These are phyloP conservation scores for Ramaria sp. DNA, from an alignment of 768 basidiomycete species.

Conservation along the genomic window DNA sequence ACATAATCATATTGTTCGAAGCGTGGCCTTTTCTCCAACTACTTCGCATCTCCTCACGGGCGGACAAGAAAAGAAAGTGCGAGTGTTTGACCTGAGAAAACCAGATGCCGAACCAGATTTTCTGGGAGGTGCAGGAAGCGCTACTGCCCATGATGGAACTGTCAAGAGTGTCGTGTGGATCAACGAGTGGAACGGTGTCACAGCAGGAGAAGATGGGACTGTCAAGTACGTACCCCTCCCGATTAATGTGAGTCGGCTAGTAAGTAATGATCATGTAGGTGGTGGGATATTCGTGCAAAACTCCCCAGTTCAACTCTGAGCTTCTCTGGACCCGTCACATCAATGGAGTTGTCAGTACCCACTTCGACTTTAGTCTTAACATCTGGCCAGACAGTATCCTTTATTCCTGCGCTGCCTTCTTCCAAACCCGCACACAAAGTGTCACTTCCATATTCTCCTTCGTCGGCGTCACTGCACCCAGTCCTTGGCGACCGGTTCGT, in stretches of 20 bases:
- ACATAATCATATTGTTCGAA: conserved; percentile 97
- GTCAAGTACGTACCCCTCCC: conserved; percentile 53
- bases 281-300: conserved; percentile 91
- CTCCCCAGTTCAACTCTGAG: conserved; percentile 57
- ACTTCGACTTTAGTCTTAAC: conserved; percentile 83
- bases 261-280: conserved; percentile 36
- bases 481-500: conserved; percentile 82
- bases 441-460: conserved; percentile 75
- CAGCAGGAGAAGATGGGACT: conserved; percentile 84
- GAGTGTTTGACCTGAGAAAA: conserved; percentile 81
- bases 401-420: conserved; percentile 67
- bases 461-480: conserved; percentile 93
- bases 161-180: conserved; percentile 94
- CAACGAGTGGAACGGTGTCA: conserved; percentile 76
- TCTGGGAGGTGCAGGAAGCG: conserved; percentile 46
- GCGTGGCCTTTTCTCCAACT: conserved; percentile 74
- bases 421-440: conserved; percentile 61
- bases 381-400: conserved; percentile 85
- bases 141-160: conserved; percentile 72
- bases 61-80: conserved; percentile 95
- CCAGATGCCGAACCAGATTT: conserved; percentile 85
- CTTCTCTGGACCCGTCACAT: conserved; percentile 75
- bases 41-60: conserved; percentile 71
- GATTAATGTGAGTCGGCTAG: not conserved
- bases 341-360: conserved; percentile 82